These are phyloP conservation scores for Chondrus crispus DNA, from an alignment of 23 red algal species.

Conservation along the genomic window DNA sequence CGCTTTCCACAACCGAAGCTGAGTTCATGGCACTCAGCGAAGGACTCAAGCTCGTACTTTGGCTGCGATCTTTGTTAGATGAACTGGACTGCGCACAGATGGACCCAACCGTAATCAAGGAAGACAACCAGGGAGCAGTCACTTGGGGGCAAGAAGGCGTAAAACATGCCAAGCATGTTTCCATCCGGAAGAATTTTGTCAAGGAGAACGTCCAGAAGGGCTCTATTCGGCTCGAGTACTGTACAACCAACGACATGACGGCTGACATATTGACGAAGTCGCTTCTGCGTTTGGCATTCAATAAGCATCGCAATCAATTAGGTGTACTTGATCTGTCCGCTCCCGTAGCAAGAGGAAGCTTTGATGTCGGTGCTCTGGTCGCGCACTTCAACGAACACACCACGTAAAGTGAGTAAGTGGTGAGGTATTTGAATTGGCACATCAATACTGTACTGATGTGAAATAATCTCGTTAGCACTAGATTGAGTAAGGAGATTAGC, in stretches of 20 bases:
- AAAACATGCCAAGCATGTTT: conserved; percentile 27
- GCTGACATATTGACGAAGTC: conserved; percentile 40
- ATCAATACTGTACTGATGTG: too few species aligned
- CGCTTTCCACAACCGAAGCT: conserved; percentile 42
- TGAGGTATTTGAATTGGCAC: too few species aligned
- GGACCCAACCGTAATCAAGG: not conserved
- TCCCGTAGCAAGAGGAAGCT: too few species aligned
- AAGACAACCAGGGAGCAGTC: conserved; percentile 25
- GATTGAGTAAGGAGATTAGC: too few species aligned
- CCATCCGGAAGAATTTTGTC: conserved; percentile 6
- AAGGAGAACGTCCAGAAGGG: not conserved
- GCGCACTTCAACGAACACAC: too few species aligned
- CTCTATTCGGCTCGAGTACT: not conserved
- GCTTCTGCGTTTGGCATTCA: not conserved
- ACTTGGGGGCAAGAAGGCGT: not conserved
- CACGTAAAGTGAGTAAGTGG: too few species aligned
- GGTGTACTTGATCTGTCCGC: too few species aligned
- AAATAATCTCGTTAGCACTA: too few species aligned
- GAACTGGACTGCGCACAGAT: not conserved
- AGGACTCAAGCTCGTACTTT: not conserved
- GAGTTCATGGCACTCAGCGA: conserved; percentile 19
- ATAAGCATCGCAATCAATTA: not conserved
- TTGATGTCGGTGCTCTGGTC: too few species aligned
- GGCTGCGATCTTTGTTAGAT: not conserved
- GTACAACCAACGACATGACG: not conserved